phyloP scores from a whole-genome alignment of 164 flowering plant species.

The Stephania yunnanensis region DNA sequence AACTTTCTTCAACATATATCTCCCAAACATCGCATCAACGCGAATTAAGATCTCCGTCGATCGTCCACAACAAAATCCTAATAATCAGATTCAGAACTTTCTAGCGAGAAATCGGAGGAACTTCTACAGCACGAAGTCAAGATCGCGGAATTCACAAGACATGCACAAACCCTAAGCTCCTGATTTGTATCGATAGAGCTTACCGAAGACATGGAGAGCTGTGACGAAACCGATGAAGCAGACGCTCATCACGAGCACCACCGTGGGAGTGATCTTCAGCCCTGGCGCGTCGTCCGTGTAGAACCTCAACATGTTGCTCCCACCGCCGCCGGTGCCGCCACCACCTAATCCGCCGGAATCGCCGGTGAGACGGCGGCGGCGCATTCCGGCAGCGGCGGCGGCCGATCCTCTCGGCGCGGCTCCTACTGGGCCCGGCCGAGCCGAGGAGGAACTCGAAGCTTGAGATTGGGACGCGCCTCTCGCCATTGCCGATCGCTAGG shows the following conservation, averaged over 20 bases:
- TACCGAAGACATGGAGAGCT: conserved; percentile 86
- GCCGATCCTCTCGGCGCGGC: conserved; percentile 68
- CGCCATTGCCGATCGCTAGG: conserved; percentile 31
- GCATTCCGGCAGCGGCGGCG: conserved; percentile 74
- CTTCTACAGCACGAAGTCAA: neutral
- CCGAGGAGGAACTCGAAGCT: conserved; percentile 31
- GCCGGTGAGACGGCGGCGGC: conserved; percentile 30
- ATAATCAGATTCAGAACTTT: neutral
- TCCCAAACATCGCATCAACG: neutral
- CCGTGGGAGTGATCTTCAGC: conserved; percentile 77
- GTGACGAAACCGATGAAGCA: conserved; percentile 94
- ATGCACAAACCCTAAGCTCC: conserved; percentile 12
- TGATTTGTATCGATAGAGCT: conserved; percentile 65
- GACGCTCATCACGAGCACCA: conserved; percentile 83
- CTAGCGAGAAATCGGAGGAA: neutral
- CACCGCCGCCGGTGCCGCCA: conserved; percentile 29
- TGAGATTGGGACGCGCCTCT: conserved; percentile 76
- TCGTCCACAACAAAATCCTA: neutral
- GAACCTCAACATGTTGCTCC: conserved; percentile 75
- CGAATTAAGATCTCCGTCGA: neutral
- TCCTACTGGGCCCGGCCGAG: conserved; percentile 48
- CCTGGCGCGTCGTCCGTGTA: conserved; percentile 93
- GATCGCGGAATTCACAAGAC: neutral
- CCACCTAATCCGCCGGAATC: conserved; percentile 21
- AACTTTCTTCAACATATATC: neutral